Percentiles rank a stretch among this genome's conserved stretches.
Conservation (phyloP, 2,329 filamentous ascomycete genomes). For the Penicillium concentricum region DNA sequence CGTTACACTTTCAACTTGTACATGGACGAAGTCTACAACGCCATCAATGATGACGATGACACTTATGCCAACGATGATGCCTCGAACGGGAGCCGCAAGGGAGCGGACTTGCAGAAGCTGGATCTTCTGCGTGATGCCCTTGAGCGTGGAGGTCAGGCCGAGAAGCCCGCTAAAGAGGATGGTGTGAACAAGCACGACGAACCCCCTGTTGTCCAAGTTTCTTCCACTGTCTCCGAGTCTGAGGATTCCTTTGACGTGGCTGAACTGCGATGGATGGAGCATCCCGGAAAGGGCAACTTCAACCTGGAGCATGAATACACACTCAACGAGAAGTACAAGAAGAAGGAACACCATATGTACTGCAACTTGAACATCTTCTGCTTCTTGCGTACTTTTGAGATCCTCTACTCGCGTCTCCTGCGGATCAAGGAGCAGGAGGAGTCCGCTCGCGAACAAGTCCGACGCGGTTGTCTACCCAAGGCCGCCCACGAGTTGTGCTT, state of each 20-base stretch:
- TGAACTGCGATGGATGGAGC: conserved; percentile 59
- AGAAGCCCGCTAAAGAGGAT: conserved; percentile 75
- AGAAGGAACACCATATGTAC: conserved; percentile 84
- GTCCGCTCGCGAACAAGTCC: conserved; percentile 70
- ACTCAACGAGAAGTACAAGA: conserved; percentile 74
- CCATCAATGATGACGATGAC: conserved; percentile 71
- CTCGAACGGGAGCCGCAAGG: conserved; percentile 65
- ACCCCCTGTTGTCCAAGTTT: conserved; percentile 68
- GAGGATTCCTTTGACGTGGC: conserved; percentile 55
- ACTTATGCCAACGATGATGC: conserved; percentile 78
- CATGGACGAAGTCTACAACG: conserved; percentile 67
- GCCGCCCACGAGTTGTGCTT: conserved; percentile 82
- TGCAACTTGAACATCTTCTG: conserved; percentile 88
- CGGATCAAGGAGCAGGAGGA: conserved; percentile 78
- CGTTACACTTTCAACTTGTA: conserved; percentile 67
- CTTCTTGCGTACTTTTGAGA: conserved; percentile 91
- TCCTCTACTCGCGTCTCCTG: conserved; percentile 79
- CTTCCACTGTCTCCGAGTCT: conserved; percentile 46
- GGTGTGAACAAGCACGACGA: conserved; percentile 82
- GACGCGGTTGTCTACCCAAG: conserved; percentile 70
- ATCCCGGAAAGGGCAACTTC: conserved; percentile 57
- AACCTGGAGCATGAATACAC: conserved; percentile 65
- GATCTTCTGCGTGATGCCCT: conserved; percentile 80
- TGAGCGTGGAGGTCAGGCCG: conserved; percentile 63
- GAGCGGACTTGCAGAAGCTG: conserved; percentile 67